Evolutionary conservation across 2,329 filamentous ascomycete species (phyloP), one percentile per base, ranked within the genome.

Genomic region (Triangularia verruculosa): DNA sequence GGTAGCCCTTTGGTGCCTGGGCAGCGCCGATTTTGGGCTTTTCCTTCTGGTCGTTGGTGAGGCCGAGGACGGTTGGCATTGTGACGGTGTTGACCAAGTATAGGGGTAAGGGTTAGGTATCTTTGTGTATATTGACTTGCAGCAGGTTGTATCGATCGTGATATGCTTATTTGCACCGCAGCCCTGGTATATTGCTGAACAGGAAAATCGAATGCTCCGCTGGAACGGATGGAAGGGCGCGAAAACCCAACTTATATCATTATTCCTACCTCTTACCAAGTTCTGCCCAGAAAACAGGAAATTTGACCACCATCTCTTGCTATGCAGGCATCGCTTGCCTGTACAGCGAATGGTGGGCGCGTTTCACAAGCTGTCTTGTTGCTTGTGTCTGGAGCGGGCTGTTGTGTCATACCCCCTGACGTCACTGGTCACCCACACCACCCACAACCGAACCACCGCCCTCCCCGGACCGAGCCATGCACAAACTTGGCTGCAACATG

Each of bases 11-110:
- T 53, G 25, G 27, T 28, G 59, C 47, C 55, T 55, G 22, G 24
- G 59, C 25, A 15, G 54, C 28, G 52, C 20, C 52, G 17, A 24
- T n/a, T 1, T 61, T 54, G 53, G 65, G 60, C 15, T 27, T 15
- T 11, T 58, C 56, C 13, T 55, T 56, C 32, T 57, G 67, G 53
- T 75, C 72, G 67, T 64, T 74, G 28, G 74, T 76, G 30, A 75
- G 70, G 54, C 74, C 74, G 30, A 76, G 72, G 13, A 70, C 67
- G 57, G 74, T 74, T 57, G 74, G 74, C 74, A 75, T 66, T 52
- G 53, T 62, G 39, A 11, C 39, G 43, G 15, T 43, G n/a, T 20
- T 47, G n/a, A 20, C 20, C 39, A 15, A 52, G 24, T 28, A 27
- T 13, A 27, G 47, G 7, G 52, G 12, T 22, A 39, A 57, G 22